Evolutionary conservation across 192 early-diverging fungal species (phyloP).

Genomic region (Linnemannia exigua): DNA sequence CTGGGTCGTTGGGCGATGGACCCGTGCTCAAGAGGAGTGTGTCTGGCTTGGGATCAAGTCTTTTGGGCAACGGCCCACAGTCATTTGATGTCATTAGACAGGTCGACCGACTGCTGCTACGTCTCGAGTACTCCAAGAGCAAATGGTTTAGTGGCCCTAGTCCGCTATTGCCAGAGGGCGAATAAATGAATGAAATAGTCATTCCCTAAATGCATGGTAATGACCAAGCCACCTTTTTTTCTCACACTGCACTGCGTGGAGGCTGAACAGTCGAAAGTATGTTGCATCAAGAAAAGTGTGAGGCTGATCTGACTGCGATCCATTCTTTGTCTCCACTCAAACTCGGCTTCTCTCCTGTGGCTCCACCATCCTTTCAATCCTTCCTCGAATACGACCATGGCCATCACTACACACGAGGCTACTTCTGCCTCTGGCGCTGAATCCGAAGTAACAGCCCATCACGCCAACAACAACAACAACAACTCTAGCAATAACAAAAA

Average conservation of each 20-base stretch:
- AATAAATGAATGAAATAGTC: neutral
- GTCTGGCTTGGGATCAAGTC: slow-evolving; percentile 35
- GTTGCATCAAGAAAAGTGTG: neutral
- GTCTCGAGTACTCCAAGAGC: slow-evolving; percentile 49
- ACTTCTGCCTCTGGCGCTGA: slow-evolving; percentile 19
- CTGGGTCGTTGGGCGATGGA: slow-evolving; percentile 35
- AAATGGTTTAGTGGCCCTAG: slow-evolving; percentile 27
- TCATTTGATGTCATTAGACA: slow-evolving; percentile 37
- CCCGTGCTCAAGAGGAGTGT: slow-evolving; percentile 34
- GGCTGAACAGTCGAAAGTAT: neutral
- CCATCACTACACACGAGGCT: slow-evolving; percentile 30
- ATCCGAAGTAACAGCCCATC: slow-evolving; percentile 18
- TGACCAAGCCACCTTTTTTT: neutral
- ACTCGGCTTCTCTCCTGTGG: neutral
- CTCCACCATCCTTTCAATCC: neutral
- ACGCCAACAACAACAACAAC: neutral
- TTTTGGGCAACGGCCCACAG: slow-evolving; percentile 30
- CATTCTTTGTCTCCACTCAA: too few relatives aligned
- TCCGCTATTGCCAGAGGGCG: neutral
- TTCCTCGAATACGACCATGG: slow-evolving; percentile 18
- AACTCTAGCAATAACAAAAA: slow-evolving; percentile 30
- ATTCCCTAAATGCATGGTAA: neutral
- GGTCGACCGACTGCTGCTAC: slow-evolving; percentile 40
- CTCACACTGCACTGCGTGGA: neutral
- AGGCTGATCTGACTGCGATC: neutral